A percentile compares a stretch with the other conserved stretches of the same genome.
These are phyloP conservation scores for Tilletia indica DNA, from an alignment of 1,284 basidiomycete genomes.

Conservation along the genomic window DNA sequence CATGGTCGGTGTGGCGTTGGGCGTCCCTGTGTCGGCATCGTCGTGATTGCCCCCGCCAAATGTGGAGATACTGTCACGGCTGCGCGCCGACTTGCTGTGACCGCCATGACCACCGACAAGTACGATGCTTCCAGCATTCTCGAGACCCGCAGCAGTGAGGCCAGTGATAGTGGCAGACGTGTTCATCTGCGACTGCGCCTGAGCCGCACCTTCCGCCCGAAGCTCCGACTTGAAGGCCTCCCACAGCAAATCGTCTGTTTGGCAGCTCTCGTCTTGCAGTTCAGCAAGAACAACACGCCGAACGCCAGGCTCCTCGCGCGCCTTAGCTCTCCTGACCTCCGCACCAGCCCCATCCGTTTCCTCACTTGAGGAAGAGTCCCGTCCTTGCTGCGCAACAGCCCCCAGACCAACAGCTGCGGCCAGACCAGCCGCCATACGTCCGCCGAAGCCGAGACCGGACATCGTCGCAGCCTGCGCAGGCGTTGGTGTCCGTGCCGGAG, in stretches of 20 bases:
- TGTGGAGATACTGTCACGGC: slow-evolving; percentile 37
- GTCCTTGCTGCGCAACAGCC: not conserved
- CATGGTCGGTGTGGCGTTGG: slow-evolving; percentile 18
- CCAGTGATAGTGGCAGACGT: slow-evolving; percentile 9
- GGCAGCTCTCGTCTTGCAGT: slow-evolving; percentile 34
- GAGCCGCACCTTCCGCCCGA: not conserved
- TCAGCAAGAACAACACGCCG: slow-evolving; percentile 26
- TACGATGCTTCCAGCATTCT: slow-evolving; percentile 27
- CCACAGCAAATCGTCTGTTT: slow-evolving; percentile 44
- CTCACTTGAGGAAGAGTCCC: not conserved
- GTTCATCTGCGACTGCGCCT: slow-evolving; percentile 10
- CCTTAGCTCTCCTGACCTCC: too few relatives aligned
- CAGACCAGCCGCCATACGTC: slow-evolving; percentile 3
- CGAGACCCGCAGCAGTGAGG: not conserved
- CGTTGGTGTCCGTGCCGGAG: not conserved
- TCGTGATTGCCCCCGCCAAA: slow-evolving; percentile 37
- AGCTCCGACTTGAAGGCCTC: slow-evolving; percentile 26
- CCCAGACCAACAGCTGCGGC: slow-evolving; percentile 9
- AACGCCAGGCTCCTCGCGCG: slow-evolving; percentile 4
- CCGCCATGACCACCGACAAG: slow-evolving; percentile 29
- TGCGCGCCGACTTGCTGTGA: slow-evolving; percentile 18
- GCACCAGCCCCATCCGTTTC: slow-evolving; percentile 4
- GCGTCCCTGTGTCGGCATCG: slow-evolving; percentile 27
- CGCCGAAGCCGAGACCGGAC: not conserved
- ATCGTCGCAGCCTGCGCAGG: not conserved